Evolutionary conservation across 2,329 filamentous ascomycete species (phyloP).

Genomic region (Penicillium thymicola): DNA sequence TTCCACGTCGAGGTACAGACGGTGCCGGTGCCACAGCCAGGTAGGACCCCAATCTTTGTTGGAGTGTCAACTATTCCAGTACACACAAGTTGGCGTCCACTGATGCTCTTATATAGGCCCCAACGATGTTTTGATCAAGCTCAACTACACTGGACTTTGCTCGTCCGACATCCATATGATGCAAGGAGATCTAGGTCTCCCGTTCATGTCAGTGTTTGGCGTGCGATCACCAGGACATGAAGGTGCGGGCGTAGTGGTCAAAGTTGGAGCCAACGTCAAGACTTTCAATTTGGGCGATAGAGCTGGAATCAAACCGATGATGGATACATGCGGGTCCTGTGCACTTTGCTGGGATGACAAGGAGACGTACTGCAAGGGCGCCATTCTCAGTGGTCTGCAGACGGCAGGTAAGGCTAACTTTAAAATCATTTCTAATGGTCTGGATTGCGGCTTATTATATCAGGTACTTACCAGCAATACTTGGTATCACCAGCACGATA

Average conservation of each 20-base stretch:
- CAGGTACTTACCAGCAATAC: constrained; percentile 59
- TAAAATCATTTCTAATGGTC: neutral
- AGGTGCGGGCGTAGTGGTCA: constrained; percentile 57
- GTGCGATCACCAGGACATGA: constrained; percentile 53
- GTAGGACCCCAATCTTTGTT: constrained; percentile 25
- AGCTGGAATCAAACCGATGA: constrained; percentile 52
- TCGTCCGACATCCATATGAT: constrained; percentile 58
- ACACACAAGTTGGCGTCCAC: neutral
- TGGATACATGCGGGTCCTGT: constrained; percentile 52
- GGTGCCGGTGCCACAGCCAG: constrained; percentile 50
- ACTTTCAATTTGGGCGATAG: constrained; percentile 54
- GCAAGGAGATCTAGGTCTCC: constrained; percentile 51
- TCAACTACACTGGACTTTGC: constrained; percentile 59
- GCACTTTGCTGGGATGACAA: constrained; percentile 51
- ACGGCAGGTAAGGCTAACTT: constrained; percentile 28
- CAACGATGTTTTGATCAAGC: constrained; percentile 55
- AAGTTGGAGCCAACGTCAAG: constrained; percentile 53
- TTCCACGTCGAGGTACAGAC: constrained; percentile 49
- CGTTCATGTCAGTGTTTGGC: constrained; percentile 46
- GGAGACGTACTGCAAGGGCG: constrained; percentile 47
- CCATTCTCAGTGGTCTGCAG: constrained; percentile 44
- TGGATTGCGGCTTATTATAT: neutral
- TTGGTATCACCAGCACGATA: constrained; percentile 55
- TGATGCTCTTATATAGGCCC: constrained; percentile 37
- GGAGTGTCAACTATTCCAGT: no score